Evolutionary conservation across 352 stramenopile species (phyloP).

Genomic region (Globisporangium solare): DNA sequence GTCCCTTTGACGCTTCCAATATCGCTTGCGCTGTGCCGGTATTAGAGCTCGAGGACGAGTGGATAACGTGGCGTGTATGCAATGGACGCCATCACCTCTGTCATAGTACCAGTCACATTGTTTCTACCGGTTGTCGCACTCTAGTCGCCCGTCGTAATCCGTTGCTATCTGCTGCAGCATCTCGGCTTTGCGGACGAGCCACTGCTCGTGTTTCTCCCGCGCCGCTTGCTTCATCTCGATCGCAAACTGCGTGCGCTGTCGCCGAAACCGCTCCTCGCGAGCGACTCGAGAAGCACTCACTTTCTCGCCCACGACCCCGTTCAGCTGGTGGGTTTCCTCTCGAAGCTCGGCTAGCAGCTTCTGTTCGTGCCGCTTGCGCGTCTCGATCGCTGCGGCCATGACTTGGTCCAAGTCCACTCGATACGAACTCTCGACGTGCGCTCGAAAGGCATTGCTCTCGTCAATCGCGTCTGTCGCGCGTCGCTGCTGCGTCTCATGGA

Average conservation of each 20-base stretch:
- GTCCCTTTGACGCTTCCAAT: no score
- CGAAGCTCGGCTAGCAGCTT: slow-evolving; percentile 14
- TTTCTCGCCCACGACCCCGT: slow-evolving; percentile 17
- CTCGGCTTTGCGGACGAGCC: neutral
- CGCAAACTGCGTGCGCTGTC: slow-evolving; percentile 14
- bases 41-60: no score
- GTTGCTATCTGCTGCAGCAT: neutral
- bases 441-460: slow-evolving; percentile 32
- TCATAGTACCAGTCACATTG: no score
- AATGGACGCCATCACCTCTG: no score
- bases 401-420: slow-evolving; percentile 11
- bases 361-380: slow-evolving; percentile 12
- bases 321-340: slow-evolving; percentile 21
- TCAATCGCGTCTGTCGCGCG: slow-evolving; percentile 31
- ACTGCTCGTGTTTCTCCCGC: slow-evolving; percentile 9
- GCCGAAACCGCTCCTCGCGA: neutral
- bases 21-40: no score
- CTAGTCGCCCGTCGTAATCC: no score
- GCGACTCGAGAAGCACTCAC: neutral
- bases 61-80: no score
- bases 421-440: slow-evolving; percentile 27
- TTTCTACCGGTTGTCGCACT: no score
- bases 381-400: slow-evolving; percentile 5
- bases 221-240: slow-evolving; percentile 15
- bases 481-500: slow-evolving; percentile 22